These are phyloP conservation scores for Artemisia annua DNA, from an alignment of 129 eudicot genomes.

Conservation along the genomic window DNA sequence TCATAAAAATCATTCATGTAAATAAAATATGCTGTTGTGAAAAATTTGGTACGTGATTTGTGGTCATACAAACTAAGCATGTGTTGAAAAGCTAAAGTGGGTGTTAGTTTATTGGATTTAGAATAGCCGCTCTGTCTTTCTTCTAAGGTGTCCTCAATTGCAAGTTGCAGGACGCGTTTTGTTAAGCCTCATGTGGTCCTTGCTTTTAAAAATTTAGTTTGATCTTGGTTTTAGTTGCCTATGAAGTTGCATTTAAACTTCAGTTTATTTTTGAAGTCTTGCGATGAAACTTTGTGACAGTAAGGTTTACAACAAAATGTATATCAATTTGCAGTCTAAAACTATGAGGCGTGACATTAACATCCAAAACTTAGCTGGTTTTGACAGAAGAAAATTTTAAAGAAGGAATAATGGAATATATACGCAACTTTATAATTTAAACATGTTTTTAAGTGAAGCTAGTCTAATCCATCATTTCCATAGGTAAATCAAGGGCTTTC, in stretches of 20 bases:
- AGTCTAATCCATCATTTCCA: not conserved
- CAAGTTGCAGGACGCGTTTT: not conserved
- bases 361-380: not conserved
- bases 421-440: not conserved
- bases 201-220: not conserved
- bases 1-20: not conserved
- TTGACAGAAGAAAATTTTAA: conserved; percentile 11
- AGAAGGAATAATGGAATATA: conserved; percentile 3
- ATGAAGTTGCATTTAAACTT: not conserved
- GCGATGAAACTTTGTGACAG: not conserved
- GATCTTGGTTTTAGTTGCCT: not conserved
- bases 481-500: conserved; percentile 97
- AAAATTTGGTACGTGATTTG: not conserved
- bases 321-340: not conserved
- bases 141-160: not conserved
- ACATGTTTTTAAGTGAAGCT: not conserved
- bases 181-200: not conserved
- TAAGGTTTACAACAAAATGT: not conserved
- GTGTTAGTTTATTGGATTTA: not conserved
- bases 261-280: not conserved
- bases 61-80: too few relatives aligned
- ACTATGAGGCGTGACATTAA: not conserved
- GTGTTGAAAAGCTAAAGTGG: not conserved
- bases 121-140: not conserved
- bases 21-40: not conserved